phyloP scores from a whole-genome alignment of 1,139 yeast genomes.

The Geotrichum siamense region DNA sequence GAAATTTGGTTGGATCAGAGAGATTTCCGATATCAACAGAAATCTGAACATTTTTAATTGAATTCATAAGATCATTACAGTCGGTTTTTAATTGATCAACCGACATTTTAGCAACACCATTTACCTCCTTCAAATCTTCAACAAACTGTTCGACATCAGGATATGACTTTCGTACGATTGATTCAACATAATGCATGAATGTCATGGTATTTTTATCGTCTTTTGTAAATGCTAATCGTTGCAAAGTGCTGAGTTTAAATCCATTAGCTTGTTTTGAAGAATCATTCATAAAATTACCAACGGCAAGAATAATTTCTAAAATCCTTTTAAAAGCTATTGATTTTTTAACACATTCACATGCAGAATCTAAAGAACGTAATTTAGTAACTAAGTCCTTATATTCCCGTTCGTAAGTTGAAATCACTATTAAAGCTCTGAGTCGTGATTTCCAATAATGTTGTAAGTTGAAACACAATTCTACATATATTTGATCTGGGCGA shows the following conservation, averaged over 20 bases:
- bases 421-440: conserved; percentile 64
- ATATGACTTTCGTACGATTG: conserved; percentile 63
- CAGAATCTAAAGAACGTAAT: conserved; percentile 58
- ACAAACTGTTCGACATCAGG: conserved; percentile 73
- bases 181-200: conserved; percentile 81
- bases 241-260: conserved; percentile 74
- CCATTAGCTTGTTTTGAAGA: conserved; percentile 73
- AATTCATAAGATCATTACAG: conserved; percentile 53
- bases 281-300: conserved; percentile 94
- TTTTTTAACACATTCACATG: conserved; percentile 51
- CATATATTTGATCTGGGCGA: conserved; percentile 71
- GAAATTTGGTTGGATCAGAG: conserved; percentile 58
- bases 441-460: conserved; percentile 81
- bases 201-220: conserved; percentile 74
- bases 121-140: conserved; percentile 63
- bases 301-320: conserved; percentile 67
- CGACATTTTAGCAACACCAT: conserved; percentile 57
- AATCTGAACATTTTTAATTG: conserved; percentile 47
- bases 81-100: conserved; percentile 71
- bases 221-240: conserved; percentile 76
- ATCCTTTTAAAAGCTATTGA: conserved; percentile 63
- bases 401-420: conserved; percentile 65
- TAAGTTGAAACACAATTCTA: conserved; percentile 71
- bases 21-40: conserved; percentile 66
- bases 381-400: conserved; percentile 59